Conservation (phyloP, 2,329 filamentous ascomycete genomes). For the Hypocrella siamensis region DNA sequence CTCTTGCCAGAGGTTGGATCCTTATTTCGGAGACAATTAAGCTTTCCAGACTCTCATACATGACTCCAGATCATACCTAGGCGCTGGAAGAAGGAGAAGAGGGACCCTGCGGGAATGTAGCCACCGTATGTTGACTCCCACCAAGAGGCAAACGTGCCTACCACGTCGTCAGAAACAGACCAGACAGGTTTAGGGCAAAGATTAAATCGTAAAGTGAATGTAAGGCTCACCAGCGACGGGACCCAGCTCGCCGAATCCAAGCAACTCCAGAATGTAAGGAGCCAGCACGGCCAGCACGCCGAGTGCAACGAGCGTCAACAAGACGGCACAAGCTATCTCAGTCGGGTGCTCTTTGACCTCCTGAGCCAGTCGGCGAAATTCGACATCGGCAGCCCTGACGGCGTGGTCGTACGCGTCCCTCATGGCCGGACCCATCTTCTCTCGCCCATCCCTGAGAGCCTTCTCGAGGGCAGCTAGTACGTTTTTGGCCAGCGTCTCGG, state of each 20-base stretch:
- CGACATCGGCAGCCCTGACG: background rate
- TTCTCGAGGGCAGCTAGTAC: background rate
- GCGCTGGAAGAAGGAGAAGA: slow-evolving; percentile 2
- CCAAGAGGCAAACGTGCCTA: slow-evolving; percentile 4
- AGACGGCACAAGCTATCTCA: background rate
- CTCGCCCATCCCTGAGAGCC: background rate
- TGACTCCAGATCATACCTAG: slow-evolving; percentile 1
- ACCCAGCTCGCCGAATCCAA: background rate
- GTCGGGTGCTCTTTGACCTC: background rate
- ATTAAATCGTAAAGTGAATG: background rate
- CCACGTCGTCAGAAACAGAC: background rate
- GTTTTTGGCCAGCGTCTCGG: background rate
- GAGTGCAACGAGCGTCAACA: background rate
- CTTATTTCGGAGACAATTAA: too few species aligned
- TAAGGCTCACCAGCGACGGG: slow-evolving; percentile 1
- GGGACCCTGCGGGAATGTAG: slow-evolving; percentile 1
- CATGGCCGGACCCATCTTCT: slow-evolving; percentile 1
- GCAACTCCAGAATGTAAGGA: background rate
- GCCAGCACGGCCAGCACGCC: slow-evolving; percentile 1
- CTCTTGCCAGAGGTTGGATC: too few species aligned
- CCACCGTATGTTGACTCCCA: slow-evolving; percentile 3
- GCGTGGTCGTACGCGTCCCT: background rate
- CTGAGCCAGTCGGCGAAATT: background rate
- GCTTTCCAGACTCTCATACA: too few species aligned
- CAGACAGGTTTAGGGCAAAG: background rate